Evolutionary conservation across 1,284 basidiomycete species (phyloP).

Genomic region (Trichosporon coremiiforme): DNA sequence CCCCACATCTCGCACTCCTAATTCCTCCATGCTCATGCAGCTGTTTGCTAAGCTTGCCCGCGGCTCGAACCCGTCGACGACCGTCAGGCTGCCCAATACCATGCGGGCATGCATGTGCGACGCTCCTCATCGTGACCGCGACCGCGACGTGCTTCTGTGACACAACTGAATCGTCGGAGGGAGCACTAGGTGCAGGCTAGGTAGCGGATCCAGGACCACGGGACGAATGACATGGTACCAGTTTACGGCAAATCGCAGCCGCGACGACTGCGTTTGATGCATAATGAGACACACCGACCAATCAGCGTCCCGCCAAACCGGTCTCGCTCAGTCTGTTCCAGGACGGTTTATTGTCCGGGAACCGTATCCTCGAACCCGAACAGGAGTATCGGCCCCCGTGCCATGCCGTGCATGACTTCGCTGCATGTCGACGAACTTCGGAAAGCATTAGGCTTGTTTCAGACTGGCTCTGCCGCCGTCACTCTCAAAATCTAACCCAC

Average conservation of each 20-base stretch:
- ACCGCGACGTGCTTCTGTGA: neutral
- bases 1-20: neutral
- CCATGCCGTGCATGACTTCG: neutral
- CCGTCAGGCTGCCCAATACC: neutral
- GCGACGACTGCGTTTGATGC: slow-evolving; percentile 11
- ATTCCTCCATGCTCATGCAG: neutral
- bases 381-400: slow-evolving; percentile 1
- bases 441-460: slow-evolving; percentile 12
- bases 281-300: neutral
- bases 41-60: neutral
- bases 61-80: neutral
- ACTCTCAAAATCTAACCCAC: neutral
- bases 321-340: slow-evolving; percentile 4
- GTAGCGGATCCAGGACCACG: slow-evolving; percentile 9
- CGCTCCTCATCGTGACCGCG: neutral
- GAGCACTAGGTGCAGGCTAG: neutral
- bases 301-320: neutral
- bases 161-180: neutral
- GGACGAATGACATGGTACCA: neutral
- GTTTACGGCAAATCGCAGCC: neutral
- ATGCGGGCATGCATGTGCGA: neutral
- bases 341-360: slow-evolving; percentile 5
- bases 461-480: neutral
- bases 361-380: neutral
- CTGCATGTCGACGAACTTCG: neutral